Evolutionary conservation across 2,329 filamentous ascomycete genomes (phyloP), one percentile per base, ranked within the genome.

Genomic region (Stagonosporopsis rhizophila): DNA sequence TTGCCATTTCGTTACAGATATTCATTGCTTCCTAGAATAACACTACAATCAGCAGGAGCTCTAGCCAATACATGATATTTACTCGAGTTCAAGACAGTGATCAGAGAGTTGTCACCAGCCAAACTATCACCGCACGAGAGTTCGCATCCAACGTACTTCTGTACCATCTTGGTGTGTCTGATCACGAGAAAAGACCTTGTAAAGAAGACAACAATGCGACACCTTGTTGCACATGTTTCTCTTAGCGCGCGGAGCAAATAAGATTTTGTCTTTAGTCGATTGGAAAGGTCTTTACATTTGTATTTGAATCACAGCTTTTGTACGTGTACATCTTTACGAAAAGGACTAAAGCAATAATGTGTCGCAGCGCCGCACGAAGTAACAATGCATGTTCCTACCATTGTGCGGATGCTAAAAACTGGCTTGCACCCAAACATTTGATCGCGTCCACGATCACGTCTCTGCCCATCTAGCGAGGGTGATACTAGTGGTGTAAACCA

Each of bases 401-500:
- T 17, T 38, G 8, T 38, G n/a, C 35, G 11, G 11, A 19, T 17
- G 6, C 35, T 5, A 38, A 7, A 5, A 38, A 38, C 35, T 17
- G 12, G 20, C 4, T 20, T 20, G n/a, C 11, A 4, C 1, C 17
- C 9, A 20, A 12, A 20, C 7, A 3, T 9, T 6, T 38, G 17
- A 4, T 11, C 35, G 17, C 35, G 12, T 19, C 27, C 4, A 32
- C 25, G 6, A 30, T 44, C 17, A 44, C 2, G 68, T 64, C 58
- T 72, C 72, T 3, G 70, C 66, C 74, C 74, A 76, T 27, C 72
- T 64, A 3, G 66, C 69, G 35, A 88, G 59, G 0, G 88, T 91
- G 42, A 91, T 83, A 14, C 77, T 70, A 0, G 88, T 90, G 0
- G 89, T 91, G 68, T 89, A 92, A 0, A 88, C 78, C 88, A 91